Base-by-base conservation (phyloP, 441 rosid genomes). In the Adansonia grandidieri region DNA sequence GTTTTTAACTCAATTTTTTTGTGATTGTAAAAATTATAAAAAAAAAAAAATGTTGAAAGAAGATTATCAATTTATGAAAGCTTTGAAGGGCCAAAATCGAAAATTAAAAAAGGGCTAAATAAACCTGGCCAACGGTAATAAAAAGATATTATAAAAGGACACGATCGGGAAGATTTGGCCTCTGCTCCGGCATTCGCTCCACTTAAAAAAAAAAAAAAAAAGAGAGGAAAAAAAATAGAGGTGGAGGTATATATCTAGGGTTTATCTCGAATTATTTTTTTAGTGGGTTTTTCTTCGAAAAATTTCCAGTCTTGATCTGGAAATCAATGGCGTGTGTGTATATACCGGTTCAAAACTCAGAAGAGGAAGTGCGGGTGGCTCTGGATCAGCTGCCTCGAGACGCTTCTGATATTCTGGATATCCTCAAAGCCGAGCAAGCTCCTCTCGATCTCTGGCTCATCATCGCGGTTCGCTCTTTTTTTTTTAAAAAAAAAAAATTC, bases 381-480 rank as follows among this genome's bases (percentile, higher is more conserved):
- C 91, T 96, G 76, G 97, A 96, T 84, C 98, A 96, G 83, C 99
- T 96, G 44, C 99, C 99, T 10, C 85, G 97, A 20, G 98, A 96
- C 68, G 98, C 99, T 72, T 91, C 98, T 68, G 98, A 96, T 78
- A 96, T 96, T 77, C 95, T 96, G 48, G 99, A 96, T 78, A 94
- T 94, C 83, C 99, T 94, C 74, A 96, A 96, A 86, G 99, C 98
- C 80, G 99, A 96, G 82, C 69, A 96, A 87, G 98, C 99, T 54
- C 97, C 98, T 82, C 98, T 94, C 79, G 91, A 93, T 86, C 96
- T 96, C 80, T 96, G 99, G 99, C 98, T 96, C 79, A 87, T 94
- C 75, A 94, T 96, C 74, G 98, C 98, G 81, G 99, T 94, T 79
- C 63, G 85, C 22, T 14, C 19, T 14, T 28, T 32, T 19, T 44